A percentile compares a stretch with the other conserved stretches of the same genome.
Conservation (phyloP, 2,329 filamentous ascomycete species). For the Cercospora beticola region DNA sequence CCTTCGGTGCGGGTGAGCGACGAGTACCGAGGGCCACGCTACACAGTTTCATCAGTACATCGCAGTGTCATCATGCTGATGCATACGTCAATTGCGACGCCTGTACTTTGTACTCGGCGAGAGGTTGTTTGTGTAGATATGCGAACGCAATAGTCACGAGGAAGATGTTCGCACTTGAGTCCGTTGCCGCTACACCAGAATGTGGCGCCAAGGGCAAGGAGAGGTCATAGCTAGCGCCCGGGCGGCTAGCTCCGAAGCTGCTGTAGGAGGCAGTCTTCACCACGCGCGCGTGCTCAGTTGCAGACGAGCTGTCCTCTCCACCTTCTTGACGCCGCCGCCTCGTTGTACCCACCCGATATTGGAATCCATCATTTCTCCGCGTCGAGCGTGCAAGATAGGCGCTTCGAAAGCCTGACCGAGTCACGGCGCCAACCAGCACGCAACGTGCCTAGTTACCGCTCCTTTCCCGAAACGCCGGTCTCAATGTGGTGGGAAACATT, state of each 20-base stretch:
- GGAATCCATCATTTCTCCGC: background rate
- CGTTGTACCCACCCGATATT: background rate
- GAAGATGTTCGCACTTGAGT: background rate
- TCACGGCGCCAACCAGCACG: background rate
- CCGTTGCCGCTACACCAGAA: background rate
- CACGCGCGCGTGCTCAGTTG: background rate
- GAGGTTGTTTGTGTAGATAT: background rate
- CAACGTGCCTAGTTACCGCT: slow-evolving; percentile 4
- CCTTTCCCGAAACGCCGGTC: slow-evolving; percentile 17
- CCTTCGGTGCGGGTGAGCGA: background rate
- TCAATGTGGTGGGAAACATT: slow-evolving; percentile 10
- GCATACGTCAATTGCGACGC: background rate
- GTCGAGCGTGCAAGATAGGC: background rate
- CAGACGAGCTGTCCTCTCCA: background rate
- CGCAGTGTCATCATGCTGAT: background rate
- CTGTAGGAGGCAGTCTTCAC: background rate
- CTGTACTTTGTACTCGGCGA: background rate
- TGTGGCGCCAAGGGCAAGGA: background rate
- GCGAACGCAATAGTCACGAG: background rate
- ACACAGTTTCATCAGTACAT: background rate
- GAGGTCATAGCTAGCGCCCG: background rate
- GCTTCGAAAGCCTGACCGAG: background rate
- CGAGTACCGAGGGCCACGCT: background rate
- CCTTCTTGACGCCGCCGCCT: background rate
- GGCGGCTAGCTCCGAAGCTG: background rate